These are phyloP conservation scores for Tetracladium setigerum DNA, from an alignment of 495 filamentous ascomycete genomes.

Conservation along the genomic window DNA sequence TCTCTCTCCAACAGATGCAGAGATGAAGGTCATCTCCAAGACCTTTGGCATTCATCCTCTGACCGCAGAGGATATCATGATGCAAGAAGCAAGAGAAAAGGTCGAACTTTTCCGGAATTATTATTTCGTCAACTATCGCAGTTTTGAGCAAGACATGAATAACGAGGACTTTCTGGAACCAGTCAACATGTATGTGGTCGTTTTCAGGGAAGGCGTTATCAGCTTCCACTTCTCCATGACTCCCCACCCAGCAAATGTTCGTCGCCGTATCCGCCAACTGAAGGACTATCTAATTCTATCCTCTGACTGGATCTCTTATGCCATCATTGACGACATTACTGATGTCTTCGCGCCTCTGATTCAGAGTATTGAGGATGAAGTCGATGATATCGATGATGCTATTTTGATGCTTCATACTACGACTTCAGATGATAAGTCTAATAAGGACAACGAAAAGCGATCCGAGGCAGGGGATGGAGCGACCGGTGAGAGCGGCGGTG, in stretches of 20 bases:
- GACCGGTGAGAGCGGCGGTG: constrained; percentile 52
- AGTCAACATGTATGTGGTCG: constrained; percentile 95
- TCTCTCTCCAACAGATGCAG: constrained; percentile 78
- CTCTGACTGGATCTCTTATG: constrained; percentile 97
- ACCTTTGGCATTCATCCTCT: constrained; percentile 92
- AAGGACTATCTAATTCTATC: constrained; percentile 89
- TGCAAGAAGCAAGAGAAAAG: constrained; percentile 94
- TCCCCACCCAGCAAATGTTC: constrained; percentile 91
- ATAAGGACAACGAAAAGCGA: constrained; percentile 34
- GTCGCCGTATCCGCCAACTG: constrained; percentile 84
- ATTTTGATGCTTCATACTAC: constrained; percentile 69
- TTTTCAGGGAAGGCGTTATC: constrained; percentile 90
- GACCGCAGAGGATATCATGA: constrained; percentile 93
- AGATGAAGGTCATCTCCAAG: constrained; percentile 88
- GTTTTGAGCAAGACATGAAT: constrained; percentile 87
- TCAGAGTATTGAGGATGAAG: constrained; percentile 80
- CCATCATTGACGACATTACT: constrained; percentile 95
- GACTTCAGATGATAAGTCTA: constrained; percentile 29
- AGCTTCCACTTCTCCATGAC: constrained; percentile 94
- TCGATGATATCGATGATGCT: constrained; percentile 79
- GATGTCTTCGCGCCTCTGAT: constrained; percentile 91
- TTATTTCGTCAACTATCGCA: constrained; percentile 96
- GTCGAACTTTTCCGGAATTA: constrained; percentile 96
- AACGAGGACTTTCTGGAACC: constrained; percentile 87
- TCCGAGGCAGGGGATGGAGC: constrained; percentile 33